These are phyloP conservation scores for Fennellomyces sp. DNA, from an alignment of 371 early-diverging fungal species.

Conservation along the genomic window DNA sequence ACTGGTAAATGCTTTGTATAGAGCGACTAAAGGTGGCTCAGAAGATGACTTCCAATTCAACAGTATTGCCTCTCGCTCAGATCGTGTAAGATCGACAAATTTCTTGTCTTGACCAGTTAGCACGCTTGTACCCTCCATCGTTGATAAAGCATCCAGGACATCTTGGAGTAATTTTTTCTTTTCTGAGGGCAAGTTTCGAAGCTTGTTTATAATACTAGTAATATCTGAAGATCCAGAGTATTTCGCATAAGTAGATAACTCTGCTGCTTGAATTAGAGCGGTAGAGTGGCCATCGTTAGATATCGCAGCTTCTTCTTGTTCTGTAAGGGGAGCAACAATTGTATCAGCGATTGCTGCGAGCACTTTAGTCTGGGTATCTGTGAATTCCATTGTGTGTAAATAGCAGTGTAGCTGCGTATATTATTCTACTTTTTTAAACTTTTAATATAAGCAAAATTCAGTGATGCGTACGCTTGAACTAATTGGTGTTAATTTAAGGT, in stretches of 20 bases:
- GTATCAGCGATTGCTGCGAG: conserved; percentile 1
- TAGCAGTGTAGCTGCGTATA: no score
- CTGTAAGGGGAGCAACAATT: background rate
- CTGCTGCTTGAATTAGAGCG: background rate
- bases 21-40: background rate
- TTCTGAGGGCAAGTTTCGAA: background rate
- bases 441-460: no score
- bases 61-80: no score
- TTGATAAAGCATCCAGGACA: no score
- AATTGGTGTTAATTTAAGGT: no score
- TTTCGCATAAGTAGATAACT: background rate
- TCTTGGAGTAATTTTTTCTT: background rate
- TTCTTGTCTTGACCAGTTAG: no score
- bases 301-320: background rate
- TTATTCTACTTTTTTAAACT: no score
- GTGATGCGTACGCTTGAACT: no score
- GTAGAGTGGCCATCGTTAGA: no score
- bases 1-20: background rate
- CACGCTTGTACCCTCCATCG: no score
- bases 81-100: no score
- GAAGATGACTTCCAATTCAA: background rate
- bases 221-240: background rate
- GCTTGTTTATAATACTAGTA: background rate
- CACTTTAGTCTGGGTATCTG: background rate
- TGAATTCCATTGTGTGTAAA: no score